These are phyloP conservation scores for Camellia lanceoleosa DNA, from an alignment of 148 eudicot species.

Conservation along the genomic window DNA sequence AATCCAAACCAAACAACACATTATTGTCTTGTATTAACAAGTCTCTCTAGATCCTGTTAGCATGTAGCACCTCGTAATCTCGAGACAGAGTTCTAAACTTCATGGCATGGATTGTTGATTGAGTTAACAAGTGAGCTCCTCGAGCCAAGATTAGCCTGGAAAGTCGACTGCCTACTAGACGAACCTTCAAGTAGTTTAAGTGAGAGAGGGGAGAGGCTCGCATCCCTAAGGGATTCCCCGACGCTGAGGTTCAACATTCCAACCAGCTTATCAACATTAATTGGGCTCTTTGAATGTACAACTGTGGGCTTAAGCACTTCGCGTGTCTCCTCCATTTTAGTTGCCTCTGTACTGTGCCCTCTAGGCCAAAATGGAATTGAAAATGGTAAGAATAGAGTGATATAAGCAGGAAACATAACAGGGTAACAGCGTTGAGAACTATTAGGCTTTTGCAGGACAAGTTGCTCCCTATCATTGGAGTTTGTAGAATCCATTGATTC, in stretches of 20 bases:
- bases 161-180: slow-evolving; percentile 65
- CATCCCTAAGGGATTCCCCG: slow-evolving; percentile 56
- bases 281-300: slow-evolving; percentile 71
- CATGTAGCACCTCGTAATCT: not conserved
- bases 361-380: slow-evolving; percentile 54
- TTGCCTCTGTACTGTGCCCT: slow-evolving; percentile 29
- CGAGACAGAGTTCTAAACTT: slow-evolving; percentile 28
- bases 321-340: slow-evolving; percentile 40
- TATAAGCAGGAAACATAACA: slow-evolving; percentile 54
- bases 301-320: slow-evolving; percentile 82
- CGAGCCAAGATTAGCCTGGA: slow-evolving; percentile 56
- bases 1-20: slow-evolving; percentile 14
- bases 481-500: slow-evolving; percentile 80
- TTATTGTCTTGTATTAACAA: slow-evolving; percentile 17
- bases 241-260: slow-evolving; percentile 76
- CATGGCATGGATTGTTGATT: slow-evolving; percentile 48
- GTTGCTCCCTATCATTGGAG: slow-evolving; percentile 42
- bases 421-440: slow-evolving; percentile 47
- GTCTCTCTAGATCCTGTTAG: not conserved
- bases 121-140: slow-evolving; percentile 45
- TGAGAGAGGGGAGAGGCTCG: slow-evolving; percentile 55
- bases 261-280: slow-evolving; percentile 71
- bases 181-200: slow-evolving; percentile 53
- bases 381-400: slow-evolving; percentile 48
- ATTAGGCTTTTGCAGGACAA: slow-evolving; percentile 33